Base-by-base conservation (phyloP, 805 yeast species). In the Sporopachydermia lactativora region DNA sequence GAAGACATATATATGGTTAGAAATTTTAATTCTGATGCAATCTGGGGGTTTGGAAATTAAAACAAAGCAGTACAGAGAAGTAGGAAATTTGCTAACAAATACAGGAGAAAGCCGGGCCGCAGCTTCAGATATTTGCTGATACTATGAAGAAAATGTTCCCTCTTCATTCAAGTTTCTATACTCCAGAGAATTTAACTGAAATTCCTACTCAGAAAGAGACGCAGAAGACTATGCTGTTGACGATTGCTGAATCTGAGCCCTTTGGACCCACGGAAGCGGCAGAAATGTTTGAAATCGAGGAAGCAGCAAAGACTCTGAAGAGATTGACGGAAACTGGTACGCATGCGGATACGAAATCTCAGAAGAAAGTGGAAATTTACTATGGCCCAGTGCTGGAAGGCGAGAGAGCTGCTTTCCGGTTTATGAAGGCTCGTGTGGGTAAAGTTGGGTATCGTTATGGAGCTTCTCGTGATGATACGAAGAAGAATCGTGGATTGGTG, bases 221-320 rank as follows among this genome's bases (percentile, higher is more conserved):
- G 2, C 66, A 79, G 47, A 76, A 75, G 47, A 84, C 94, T 47
- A 69, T 89, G 48, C 88, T 88, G 65, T 61, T 84, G 55, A 81
- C 94, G 8, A 78, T 89, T 57, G 89, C 95, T 5, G 98, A 89
- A 62, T 77, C 86, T 18, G 94, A 86, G 63, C 95, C 95, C 5
- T 88, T 89, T 57, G 96, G 96, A 4, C 95, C 96, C 3, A 70
- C 86, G 4, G 97, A 92, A 55, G 96, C 98, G 11, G 96, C 98
- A 39, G 66, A 75, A 43, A 72, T 81, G 34, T 73, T 84, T 47
- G 86, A 71, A 36, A 68, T 89, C 47, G 88, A 83, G 57, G 94
- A 95, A n/a, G 96, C 97, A 18, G 72, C 75, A 38, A 75, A 68
- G 31, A 81, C 92, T 2, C 68, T 88, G 50, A 74, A 77, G 50